Base-by-base conservation (phyloP, 306 rosid species). In the Castanea mollissima region DNA sequence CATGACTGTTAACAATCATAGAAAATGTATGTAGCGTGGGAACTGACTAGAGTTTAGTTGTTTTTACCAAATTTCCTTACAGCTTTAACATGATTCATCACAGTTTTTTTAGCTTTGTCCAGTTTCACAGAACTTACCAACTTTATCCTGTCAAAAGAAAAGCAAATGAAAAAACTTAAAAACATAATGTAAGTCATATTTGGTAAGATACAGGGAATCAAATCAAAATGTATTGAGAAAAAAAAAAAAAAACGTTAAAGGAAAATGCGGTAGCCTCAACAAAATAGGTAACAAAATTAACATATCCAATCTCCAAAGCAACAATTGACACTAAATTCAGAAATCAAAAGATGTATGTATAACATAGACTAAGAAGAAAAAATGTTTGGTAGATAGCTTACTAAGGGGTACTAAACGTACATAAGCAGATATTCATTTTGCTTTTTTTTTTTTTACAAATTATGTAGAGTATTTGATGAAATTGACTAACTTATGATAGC, bases 141-240 rank as follows among this genome's bases (percentile, higher is more conserved):
- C 96, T 92, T 92, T 94, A 86, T 94, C 98, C 98, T 94, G 96
- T 76, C 52, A 49, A 86, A 88, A 86, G 73, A 75, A 78, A 83
- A 81, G 60, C 5, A 69, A 79, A 70, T 8, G 56, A 57, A 81
- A 82, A 79, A 21, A 68, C 60, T 23, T 21, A 54, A 76, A 59
- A 55, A 19, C 52, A 35, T 2, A 10, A 67, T 35, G 13, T 32
- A 67, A 5, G 23, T 19, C 72, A 32, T 19, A 9, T 16, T 34
- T 9, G 14, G 72, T 21, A 67, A 67, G 52, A 67, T 67, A 7
- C 23, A 27, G 21, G 3, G 69, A 34, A 15, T 15, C 69, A 64
- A 15, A 67, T 67, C 1, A 0, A 67, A 67, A 34, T 67, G 34
- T 67, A 2, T 58, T 20, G 27, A 6, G 64, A 15, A 15, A 8